Evolutionary conservation across 73 alveolate genomes (phyloP).

Genomic region (Tetrahymena elliotti): DNA sequence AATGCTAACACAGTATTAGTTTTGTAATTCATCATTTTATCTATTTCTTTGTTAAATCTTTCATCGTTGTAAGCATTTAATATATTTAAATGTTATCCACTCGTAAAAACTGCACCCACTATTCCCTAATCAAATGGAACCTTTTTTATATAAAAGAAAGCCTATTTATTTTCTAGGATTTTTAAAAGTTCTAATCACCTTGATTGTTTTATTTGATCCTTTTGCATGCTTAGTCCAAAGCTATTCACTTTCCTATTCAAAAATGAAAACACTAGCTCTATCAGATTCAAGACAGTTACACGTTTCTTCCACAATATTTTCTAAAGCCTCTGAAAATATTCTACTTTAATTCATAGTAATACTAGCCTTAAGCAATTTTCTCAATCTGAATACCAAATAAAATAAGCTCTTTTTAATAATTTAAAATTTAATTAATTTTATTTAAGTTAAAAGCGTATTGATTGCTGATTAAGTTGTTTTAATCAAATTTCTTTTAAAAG

Average conservation of each 20-base stretch:
- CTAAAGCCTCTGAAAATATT: background rate
- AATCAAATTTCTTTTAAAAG: too few species aligned
- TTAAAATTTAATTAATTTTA: too few species aligned
- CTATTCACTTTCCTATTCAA: background rate
- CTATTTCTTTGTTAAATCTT: conserved; percentile 53
- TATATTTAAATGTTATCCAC: conserved; percentile 38
- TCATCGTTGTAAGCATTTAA: conserved; percentile 54
- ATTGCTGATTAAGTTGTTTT: too few species aligned
- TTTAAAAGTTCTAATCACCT: background rate
- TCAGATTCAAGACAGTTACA: background rate
- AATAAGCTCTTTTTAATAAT: background rate
- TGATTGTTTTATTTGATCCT: background rate
- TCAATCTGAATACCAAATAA: background rate
- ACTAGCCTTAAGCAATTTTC: background rate
- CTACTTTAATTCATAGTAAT: background rate
- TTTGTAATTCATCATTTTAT: conserved; percentile 49
- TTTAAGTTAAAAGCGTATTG: too few species aligned
- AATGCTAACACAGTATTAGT: conserved; percentile 47
- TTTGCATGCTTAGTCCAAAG: background rate
- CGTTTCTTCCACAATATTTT: background rate
- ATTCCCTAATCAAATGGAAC: conserved; percentile 53
- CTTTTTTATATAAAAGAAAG: background rate
- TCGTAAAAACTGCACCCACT: conserved; percentile 47
- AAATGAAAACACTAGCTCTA: background rate
- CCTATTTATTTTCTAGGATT: background rate